phyloP scores from a whole-genome alignment of 78 protist genomes.

The Dictyostelium intermedium region DNA sequence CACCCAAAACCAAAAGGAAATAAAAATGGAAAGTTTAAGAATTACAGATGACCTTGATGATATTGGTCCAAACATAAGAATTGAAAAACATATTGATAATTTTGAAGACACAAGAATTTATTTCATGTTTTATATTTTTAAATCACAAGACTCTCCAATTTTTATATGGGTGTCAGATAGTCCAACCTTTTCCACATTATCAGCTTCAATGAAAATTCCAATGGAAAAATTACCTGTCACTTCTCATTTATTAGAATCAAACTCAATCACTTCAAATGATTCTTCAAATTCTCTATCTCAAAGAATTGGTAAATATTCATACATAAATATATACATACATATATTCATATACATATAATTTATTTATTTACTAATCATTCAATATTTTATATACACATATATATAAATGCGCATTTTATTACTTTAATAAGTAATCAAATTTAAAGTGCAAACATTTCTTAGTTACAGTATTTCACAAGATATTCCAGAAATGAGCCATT shows the following conservation, averaged over 20 bases:
- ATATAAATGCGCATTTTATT: too few species aligned
- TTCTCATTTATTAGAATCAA: neutral
- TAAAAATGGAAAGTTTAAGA: neutral
- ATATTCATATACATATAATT: too few species aligned
- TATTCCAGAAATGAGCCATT: neutral
- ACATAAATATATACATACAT: too few species aligned
- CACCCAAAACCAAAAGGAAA: too few species aligned
- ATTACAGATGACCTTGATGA: neutral
- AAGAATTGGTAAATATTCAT: constrained; percentile 26
- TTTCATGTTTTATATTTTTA: constrained; percentile 23
- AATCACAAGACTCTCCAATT: neutral
- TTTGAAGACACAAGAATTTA: constrained; percentile 8
- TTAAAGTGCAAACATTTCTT: constrained; percentile 10
- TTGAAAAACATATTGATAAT: constrained; percentile 5
- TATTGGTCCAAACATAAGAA: neutral
- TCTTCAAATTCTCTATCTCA: neutral
- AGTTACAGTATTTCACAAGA: constrained; percentile 4
- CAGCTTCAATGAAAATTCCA: constrained; percentile 16
- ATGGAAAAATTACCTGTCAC: constrained; percentile 6
- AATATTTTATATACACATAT: too few species aligned
- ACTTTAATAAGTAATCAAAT: neutral
- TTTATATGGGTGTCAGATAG: constrained; percentile 9
- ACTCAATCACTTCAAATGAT: neutral
- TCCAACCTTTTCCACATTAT: neutral
- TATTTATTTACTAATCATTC: too few species aligned